Evolutionary conservation across 2,329 filamentous ascomycete genomes (phyloP), one percentile per base, ranked within the genome.

Genomic region (Pestalotiopsis sp.): DNA sequence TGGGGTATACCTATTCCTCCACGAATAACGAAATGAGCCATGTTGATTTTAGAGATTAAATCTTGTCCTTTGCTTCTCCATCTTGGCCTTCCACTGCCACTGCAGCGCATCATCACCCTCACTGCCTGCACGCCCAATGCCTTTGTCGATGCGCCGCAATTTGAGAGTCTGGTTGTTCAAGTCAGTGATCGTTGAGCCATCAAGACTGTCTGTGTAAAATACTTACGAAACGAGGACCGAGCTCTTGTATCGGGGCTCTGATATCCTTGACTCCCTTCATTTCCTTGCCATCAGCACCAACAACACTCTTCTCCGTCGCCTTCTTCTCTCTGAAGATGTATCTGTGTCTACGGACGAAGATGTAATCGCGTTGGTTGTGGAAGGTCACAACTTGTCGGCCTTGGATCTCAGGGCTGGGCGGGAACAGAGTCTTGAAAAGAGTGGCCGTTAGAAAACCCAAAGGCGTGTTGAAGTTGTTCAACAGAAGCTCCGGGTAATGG

Each of bases 41-140:
- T n/a, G 4, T 23, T 12, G 23, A 9, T n/a, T 13, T 23, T 86
- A 98, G 78, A 99, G 85, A 81, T 97, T 96, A 84, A 98, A 99
- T 79, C 93, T 91, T 73, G 95, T 98, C 76, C 96, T 87, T 77
- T 93, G 86, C 85, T 98, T 98, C 84, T 99, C 96, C 91, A 96
- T 97, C 78, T 91, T 90, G 12, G 93, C 92, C 83, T 97, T 97
- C 96, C 96, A 99, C 79, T 98, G 90, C 95, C 96, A 98, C 77
- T 97, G 93, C 73, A 94, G 88, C 49, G 94, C 93, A 80, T 91
- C 84, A 80, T 90, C 84, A 85, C 93, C 88, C 70, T 90, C 86
- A 74, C 89, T 91, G 20, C 90, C 90, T 7, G 90, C 89, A 67
- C 87, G 82, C 14, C 89, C 89, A 72, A 99, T 92, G 0, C 95